phyloP scores from a whole-genome alignment of 805 yeast genomes.

The Lachancea sp. region DNA sequence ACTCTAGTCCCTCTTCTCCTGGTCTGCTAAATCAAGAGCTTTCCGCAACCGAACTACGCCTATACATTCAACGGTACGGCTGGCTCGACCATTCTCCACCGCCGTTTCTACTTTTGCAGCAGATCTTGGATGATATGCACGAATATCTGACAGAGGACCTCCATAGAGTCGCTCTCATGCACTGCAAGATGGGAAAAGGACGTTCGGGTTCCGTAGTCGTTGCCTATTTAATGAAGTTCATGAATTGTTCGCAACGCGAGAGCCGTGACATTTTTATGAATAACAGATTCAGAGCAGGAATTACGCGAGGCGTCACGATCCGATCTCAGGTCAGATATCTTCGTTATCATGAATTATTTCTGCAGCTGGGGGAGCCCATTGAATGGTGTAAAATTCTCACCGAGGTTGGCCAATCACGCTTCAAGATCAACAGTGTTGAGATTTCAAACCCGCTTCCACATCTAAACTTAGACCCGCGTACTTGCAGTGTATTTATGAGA shows the following conservation, averaged over 20 bases:
- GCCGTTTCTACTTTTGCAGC: constrained; percentile 46
- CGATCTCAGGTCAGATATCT: constrained; percentile 63
- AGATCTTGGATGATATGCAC: constrained; percentile 41
- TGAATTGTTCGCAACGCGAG: constrained; percentile 34
- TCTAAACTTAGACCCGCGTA: background rate
- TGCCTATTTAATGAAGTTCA: constrained; percentile 57
- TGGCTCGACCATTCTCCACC: constrained; percentile 79
- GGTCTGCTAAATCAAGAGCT: background rate
- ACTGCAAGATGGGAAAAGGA: constrained; percentile 91
- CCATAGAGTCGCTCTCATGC: constrained; percentile 57
- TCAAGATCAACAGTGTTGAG: constrained; percentile 16
- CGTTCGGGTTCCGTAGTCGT: constrained; percentile 74
- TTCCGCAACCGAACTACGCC: background rate
- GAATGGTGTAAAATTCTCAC: constrained; percentile 11
- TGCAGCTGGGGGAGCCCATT: constrained; percentile 13
- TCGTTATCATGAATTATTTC: constrained; percentile 42
- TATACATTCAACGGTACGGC: constrained; percentile 33
- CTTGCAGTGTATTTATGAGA: constrained; percentile 11
- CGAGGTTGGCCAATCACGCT: constrained; percentile 11
- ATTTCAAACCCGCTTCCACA: constrained; percentile 17
- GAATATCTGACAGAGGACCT: constrained; percentile 33
- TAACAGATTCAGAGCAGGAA: constrained; percentile 49
- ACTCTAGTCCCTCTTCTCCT: background rate
- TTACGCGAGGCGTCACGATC: constrained; percentile 67
- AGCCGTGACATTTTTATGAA: constrained; percentile 50